Percentiles rank a stretch among this genome's conserved stretches.
Conservation (phyloP, 1,139 yeast genomes). For the Candida sp. region DNA sequence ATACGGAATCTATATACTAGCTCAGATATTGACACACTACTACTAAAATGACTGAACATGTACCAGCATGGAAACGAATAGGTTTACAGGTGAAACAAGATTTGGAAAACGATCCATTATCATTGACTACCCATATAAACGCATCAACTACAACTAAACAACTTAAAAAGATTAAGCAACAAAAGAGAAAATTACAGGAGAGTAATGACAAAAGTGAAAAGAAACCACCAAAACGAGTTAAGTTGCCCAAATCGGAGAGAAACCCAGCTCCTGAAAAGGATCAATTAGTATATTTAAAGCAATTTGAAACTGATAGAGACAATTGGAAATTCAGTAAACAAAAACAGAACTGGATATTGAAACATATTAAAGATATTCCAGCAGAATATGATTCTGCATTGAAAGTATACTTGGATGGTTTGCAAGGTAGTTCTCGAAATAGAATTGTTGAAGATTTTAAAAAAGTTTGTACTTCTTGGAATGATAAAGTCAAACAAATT, state of each 20-base stretch:
- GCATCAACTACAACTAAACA: conserved; percentile 46
- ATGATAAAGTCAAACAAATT: conserved; percentile 40
- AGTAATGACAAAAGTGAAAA: conserved; percentile 21
- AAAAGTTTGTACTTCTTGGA: conserved; percentile 54
- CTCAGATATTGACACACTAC: background rate
- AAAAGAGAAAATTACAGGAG: conserved; percentile 25
- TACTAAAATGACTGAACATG: conserved; percentile 5
- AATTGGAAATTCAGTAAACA: conserved; percentile 93
- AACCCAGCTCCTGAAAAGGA: conserved; percentile 79
- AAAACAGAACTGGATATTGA: conserved; percentile 89
- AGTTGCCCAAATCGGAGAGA: conserved; percentile 72
- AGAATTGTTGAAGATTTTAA: conserved; percentile 55
- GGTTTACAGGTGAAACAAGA: conserved; percentile 61
- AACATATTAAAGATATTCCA: conserved; percentile 58
- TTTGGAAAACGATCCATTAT: conserved; percentile 37
- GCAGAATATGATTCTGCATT: conserved; percentile 55
- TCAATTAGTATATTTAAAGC: conserved; percentile 72
- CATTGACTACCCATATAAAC: conserved; percentile 40
- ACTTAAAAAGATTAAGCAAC: conserved; percentile 37
- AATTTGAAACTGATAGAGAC: conserved; percentile 54
- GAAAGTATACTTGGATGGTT: conserved; percentile 55
- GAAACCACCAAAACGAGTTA: conserved; percentile 71
- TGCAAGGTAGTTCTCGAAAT: conserved; percentile 71
- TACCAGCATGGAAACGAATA: conserved; percentile 92
- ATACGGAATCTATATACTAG: too few relatives aligned